Percentiles rank a stretch among this genome's conserved stretches.
Evolutionary conservation across 169 alveolate genomes (phyloP).

Genomic region (Ichthyophthirius multifiliis): DNA sequence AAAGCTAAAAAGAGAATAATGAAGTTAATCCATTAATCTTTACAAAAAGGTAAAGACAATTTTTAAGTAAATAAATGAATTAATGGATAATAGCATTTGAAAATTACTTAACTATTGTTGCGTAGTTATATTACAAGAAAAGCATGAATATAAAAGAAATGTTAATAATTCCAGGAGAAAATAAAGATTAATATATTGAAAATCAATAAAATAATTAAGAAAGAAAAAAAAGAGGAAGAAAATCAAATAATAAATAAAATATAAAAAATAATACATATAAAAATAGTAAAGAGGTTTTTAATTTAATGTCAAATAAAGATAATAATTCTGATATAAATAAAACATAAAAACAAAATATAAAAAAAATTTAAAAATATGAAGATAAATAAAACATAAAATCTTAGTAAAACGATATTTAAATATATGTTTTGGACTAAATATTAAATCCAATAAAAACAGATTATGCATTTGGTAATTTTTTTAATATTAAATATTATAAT

Average conservation of each 20-base stretch:
- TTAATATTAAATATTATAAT: too few relatives aligned
- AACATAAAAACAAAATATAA: background rate
- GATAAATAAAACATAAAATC: background rate
- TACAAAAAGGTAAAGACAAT: background rate
- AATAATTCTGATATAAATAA: background rate
- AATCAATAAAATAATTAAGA: background rate
- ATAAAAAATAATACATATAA: background rate
- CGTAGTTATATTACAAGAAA: background rate
- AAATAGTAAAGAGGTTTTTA: background rate
- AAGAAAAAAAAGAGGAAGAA: background rate
- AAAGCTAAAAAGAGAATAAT: background rate
- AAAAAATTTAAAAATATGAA: background rate
- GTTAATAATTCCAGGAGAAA: background rate
- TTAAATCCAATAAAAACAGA: conserved; percentile 47
- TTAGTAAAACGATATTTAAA: background rate
- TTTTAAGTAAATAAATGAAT: background rate
- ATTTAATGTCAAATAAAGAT: background rate
- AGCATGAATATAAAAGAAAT: conserved; percentile 5
- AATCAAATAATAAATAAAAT: background rate
- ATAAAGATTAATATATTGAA: background rate
- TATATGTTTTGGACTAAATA: background rate
- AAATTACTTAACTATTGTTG: background rate
- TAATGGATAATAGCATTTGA: conserved; percentile 3
- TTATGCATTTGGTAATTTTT: conserved; percentile 54
- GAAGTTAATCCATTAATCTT: background rate